Evolutionary conservation across 1,284 basidiomycete species (phyloP), one percentile per base, ranked within the genome.

Genomic region (Puccinia triticina): DNA sequence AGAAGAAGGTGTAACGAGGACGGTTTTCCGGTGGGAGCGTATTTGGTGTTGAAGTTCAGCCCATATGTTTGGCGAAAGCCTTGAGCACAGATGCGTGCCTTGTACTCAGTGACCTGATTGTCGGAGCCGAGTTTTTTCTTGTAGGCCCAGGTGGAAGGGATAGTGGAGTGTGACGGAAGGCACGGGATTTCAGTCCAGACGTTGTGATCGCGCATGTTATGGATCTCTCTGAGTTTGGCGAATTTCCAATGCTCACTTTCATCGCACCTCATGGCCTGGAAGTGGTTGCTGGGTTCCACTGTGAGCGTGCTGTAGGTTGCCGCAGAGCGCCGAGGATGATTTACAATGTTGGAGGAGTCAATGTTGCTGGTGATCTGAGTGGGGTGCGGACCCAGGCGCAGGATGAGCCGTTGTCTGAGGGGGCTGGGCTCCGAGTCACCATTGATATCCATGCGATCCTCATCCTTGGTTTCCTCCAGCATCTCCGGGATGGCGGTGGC

Each of bases 1-100:
- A 76, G n/a, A 18, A 59, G 73, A 4, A 61, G 11, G 11, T 32
- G 18, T 1, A 76, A 32, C 4, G 55, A 76, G 16, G 37, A 21
- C 8, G 57, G 32, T 76, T 43, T 57, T 1, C 73, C 55, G 48
- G 73, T 76, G 0, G 55, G 73, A 1, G 73, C 37, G 34, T 59
- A 76, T 8, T 21, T 59, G 7, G 14, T 8, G 14, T 57, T 5
- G 21, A 59, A 76, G 32, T 76, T 40, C 0, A 59, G 29, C 1
- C 73, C 73, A 26, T 76, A 34, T 8, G 23, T 76, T 23, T 76
- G 53, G 1, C 57, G 34, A 23, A 76, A 76, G 16, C 73, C 73
- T 23, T 76, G 73, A n/a, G 73, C 57, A 21, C 73, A 76, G 18
- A 76, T 40, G 12, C 55, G 21, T 3, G 73, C 73, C 32, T 76